Percentiles rank a stretch among this genome's conserved stretches.
Evolutionary conservation across 2,329 filamentous ascomycete species (phyloP).

Genomic region (Sclerotiophoma versabilis): DNA sequence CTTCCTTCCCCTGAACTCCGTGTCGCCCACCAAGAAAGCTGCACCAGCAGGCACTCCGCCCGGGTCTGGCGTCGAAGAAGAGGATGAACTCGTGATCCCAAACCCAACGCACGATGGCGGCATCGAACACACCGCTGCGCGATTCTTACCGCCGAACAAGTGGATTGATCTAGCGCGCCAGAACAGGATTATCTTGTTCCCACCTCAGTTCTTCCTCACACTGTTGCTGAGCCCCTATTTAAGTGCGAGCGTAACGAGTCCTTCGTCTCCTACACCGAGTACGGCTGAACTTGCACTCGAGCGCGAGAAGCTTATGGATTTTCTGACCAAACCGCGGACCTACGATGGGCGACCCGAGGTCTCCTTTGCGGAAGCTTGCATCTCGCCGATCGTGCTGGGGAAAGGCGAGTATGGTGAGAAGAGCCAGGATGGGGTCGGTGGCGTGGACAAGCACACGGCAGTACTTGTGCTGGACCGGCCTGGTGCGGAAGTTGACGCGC

Average conservation of each 20-base stretch:
- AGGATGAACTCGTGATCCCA: conserved; percentile 66
- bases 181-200: conserved; percentile 82
- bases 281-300: conserved; percentile 51
- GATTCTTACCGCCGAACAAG: conserved; percentile 72
- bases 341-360: conserved; percentile 42
- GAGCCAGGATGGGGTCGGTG: conserved; percentile 39
- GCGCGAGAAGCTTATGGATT: conserved; percentile 45
- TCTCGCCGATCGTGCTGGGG: conserved; percentile 49
- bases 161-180: conserved; percentile 72
- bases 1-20: conserved; percentile 70
- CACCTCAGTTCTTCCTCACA: conserved; percentile 83
- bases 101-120: conserved; percentile 75
- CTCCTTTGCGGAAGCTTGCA: conserved; percentile 55
- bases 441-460: conserved; percentile 56
- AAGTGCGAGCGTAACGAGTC: conserved; percentile 39
- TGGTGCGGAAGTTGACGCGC: conserved; percentile 62
- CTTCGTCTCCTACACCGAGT: conserved; percentile 34
- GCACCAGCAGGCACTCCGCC: conserved; percentile 44
- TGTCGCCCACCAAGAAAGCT: conserved; percentile 39
- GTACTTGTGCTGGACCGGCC: conserved; percentile 63
- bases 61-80: conserved; percentile 31
- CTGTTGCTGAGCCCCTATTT: conserved; percentile 65
- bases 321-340: conserved; percentile 62
- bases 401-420: conserved; percentile 47
- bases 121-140: conserved; percentile 75